Conservation (phyloP, 2,329 filamentous ascomycete species). For the Alternaria sp. region DNA sequence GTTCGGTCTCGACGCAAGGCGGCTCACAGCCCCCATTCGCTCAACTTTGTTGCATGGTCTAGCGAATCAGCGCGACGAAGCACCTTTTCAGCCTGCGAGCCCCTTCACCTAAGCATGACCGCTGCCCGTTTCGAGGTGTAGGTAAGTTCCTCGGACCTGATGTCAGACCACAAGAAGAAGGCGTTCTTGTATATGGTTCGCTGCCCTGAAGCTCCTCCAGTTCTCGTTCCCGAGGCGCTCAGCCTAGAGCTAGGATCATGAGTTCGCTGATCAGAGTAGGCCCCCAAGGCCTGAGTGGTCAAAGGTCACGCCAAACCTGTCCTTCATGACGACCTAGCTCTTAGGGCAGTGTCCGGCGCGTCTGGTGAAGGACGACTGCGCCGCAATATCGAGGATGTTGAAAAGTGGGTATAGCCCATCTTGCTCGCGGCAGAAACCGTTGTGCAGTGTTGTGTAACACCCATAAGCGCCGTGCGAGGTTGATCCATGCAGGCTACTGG, state of each 20-base stretch:
- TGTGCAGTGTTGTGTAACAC: slow-evolving; percentile 10
- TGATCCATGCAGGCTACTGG: slow-evolving; percentile 9
- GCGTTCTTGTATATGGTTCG: slow-evolving; percentile 8
- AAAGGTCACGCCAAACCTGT: neutral
- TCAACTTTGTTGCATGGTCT: slow-evolving; percentile 8
- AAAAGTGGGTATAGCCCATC: slow-evolving; percentile 10
- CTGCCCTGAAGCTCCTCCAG: slow-evolving; percentile 3
- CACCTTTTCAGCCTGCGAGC: slow-evolving; percentile 5
- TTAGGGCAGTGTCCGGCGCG: neutral
- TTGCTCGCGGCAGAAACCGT: slow-evolving; percentile 10
- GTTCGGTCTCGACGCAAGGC: slow-evolving; percentile 2
- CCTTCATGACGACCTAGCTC: neutral
- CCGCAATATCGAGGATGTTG: slow-evolving; percentile 11
- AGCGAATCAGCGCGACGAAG: slow-evolving; percentile 15
- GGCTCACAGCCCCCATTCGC: slow-evolving; percentile 7
- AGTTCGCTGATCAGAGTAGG: slow-evolving; percentile 16
- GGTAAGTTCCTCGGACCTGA: neutral
- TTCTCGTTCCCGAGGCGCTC: slow-evolving; percentile 11
- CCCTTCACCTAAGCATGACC: slow-evolving; percentile 8
- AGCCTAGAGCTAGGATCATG: slow-evolving; percentile 19
- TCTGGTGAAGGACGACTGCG: slow-evolving; percentile 3
- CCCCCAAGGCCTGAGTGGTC: slow-evolving; percentile 8
- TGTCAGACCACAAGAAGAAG: slow-evolving; percentile 9
- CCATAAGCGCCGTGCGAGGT: slow-evolving; percentile 12
- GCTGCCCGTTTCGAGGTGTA: slow-evolving; percentile 3